Evolutionary conservation across 2,329 filamentous ascomycete genomes (phyloP).

Genomic region (Colletotrichum chrysophilum): DNA sequence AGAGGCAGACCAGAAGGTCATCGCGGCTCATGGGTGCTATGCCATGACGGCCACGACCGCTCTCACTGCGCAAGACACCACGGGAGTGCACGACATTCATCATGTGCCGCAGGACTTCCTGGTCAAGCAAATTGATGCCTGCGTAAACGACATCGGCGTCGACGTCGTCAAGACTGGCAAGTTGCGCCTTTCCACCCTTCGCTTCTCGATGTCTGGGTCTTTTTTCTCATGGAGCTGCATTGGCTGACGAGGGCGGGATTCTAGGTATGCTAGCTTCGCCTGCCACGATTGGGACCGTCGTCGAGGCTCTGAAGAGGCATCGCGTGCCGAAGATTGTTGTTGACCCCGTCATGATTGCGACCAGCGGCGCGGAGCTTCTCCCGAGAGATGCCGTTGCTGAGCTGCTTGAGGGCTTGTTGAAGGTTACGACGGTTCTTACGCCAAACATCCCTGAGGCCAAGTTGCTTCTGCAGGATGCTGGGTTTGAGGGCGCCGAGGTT

Average conservation of each 20-base stretch:
- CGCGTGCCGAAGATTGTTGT: constrained; percentile 66
- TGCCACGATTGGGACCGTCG: constrained; percentile 72
- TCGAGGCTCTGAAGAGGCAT: constrained; percentile 64
- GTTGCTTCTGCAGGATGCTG: constrained; percentile 63
- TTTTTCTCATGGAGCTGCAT: not conserved
- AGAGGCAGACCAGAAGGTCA: constrained; percentile 94
- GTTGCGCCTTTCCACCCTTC: constrained; percentile 22
- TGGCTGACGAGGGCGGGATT: not conserved
- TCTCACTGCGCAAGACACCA: constrained; percentile 94
- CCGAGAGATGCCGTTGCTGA: constrained; percentile 67
- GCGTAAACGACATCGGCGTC: constrained; percentile 81
- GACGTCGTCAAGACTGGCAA: constrained; percentile 92
- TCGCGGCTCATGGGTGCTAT: constrained; percentile 91
- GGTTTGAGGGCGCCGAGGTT: constrained; percentile 45
- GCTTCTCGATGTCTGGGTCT: not conserved
- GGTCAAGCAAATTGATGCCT: constrained; percentile 83
- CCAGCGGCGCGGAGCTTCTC: constrained; percentile 75
- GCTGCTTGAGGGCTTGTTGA: constrained; percentile 66
- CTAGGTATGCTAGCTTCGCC: constrained; percentile 82
- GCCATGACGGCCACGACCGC: constrained; percentile 96
- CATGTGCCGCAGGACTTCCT: constrained; percentile 80
- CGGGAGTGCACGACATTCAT: constrained; percentile 82
- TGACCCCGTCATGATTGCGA: constrained; percentile 89
- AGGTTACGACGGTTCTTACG: constrained; percentile 71
- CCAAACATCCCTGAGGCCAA: constrained; percentile 80